These are phyloP conservation scores for Neofusicoccum parvum DNA, from an alignment of 2,329 filamentous ascomycete species.

Conservation along the genomic window DNA sequence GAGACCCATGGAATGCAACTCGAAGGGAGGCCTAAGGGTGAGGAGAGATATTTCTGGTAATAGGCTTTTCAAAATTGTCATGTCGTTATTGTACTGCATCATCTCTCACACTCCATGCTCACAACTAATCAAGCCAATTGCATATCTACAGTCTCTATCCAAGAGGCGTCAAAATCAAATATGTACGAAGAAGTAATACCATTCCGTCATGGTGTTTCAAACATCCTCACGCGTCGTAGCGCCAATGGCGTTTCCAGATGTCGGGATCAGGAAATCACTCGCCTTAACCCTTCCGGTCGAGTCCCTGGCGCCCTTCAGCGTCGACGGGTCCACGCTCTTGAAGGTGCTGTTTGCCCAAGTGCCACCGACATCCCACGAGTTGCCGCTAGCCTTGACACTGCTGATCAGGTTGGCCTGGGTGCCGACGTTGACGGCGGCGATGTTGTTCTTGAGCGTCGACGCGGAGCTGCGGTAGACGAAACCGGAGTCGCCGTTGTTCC, in stretches of 20 bases:
- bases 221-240: slow-evolving; percentile 39
- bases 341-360: slow-evolving; percentile 46
- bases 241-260: slow-evolving; percentile 40
- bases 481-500: slow-evolving; percentile 48
- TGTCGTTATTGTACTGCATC: no score
- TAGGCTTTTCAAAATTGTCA: no score
- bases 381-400: slow-evolving; percentile 37
- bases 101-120: no score
- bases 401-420: slow-evolving; percentile 28
- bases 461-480: slow-evolving; percentile 42
- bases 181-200: background rate
- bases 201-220: background rate
- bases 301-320: slow-evolving; percentile 43
- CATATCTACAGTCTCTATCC: background rate
- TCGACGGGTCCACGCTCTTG: slow-evolving; percentile 38
- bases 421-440: slow-evolving; percentile 42
- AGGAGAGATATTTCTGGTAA: no score
- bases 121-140: no score
- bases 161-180: background rate
- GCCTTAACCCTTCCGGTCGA: slow-evolving; percentile 43
- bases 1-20: no score
- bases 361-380: slow-evolving; percentile 46
- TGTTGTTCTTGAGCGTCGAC: slow-evolving; percentile 42
- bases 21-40: no score
- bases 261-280: slow-evolving; percentile 48